A percentile compares a stretch with the other conserved stretches of the same genome.
Evolutionary conservation across 495 filamentous ascomycete genomes (phyloP).

Genomic region (Aspergillus biplanus): DNA sequence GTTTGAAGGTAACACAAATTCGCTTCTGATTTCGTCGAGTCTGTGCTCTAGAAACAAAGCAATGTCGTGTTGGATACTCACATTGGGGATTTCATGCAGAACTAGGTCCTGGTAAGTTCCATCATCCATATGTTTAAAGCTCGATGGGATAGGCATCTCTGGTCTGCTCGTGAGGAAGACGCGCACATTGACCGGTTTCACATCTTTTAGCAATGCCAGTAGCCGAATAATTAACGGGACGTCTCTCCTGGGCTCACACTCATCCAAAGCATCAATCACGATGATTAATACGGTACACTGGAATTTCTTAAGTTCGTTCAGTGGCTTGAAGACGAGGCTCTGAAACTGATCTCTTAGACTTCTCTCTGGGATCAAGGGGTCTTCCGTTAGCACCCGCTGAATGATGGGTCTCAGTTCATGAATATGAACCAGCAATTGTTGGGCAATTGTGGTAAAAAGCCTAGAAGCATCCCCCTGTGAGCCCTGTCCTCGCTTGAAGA

Average conservation of each 20-base stretch:
- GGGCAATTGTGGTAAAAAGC: constrained; percentile 49
- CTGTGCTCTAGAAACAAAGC: constrained; percentile 22
- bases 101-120: constrained; percentile 21
- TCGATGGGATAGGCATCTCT: constrained; percentile 42
- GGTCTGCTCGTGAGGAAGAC: constrained; percentile 48
- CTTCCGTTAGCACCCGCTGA: constrained; percentile 33
- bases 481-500: constrained; percentile 52
- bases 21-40: constrained; percentile 22
- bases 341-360: constrained; percentile 48
- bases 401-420: constrained; percentile 34
- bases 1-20: constrained; percentile 15
- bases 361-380: constrained; percentile 37
- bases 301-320: too few species aligned
- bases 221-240: constrained; percentile 39
- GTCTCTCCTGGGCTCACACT: constrained; percentile 47
- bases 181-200: constrained; percentile 15
- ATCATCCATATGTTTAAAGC: constrained; percentile 22
- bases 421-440: constrained; percentile 36
- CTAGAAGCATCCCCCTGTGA: constrained; percentile 39
- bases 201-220: constrained; percentile 20
- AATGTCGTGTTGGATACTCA: constrained; percentile 33
- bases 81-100: constrained; percentile 25
- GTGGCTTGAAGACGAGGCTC: constrained; percentile 8
- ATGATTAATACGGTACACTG: too few species aligned
- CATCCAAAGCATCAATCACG: constrained; percentile 56